phyloP scores from a whole-genome alignment of 2,329 filamentous ascomycete genomes.

The Phialophora verrucosa region DNA sequence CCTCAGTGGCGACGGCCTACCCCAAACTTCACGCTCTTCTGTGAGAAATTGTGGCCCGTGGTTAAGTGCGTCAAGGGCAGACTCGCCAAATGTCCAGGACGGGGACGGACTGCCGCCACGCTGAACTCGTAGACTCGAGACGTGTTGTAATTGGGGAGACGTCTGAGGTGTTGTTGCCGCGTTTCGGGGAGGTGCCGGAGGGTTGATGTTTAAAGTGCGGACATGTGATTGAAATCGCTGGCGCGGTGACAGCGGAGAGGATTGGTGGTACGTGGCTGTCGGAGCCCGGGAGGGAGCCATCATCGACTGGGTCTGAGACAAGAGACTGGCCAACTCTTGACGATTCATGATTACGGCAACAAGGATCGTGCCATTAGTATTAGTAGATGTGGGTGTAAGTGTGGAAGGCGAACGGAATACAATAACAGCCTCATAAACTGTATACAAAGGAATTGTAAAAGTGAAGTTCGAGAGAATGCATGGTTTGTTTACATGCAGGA shows the following conservation, averaged over 20 bases:
- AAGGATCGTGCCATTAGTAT: slow-evolving; percentile 26
- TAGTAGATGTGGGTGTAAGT: slow-evolving; percentile 2
- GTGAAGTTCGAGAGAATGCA: slow-evolving; percentile 7
- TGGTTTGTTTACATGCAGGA: slow-evolving; percentile 19
- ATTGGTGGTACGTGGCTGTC: slow-evolving; percentile 13
- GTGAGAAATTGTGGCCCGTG: slow-evolving; percentile 28
- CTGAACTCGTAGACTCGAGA: slow-evolving; percentile 28
- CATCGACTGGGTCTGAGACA: slow-evolving; percentile 27
- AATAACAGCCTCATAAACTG: slow-evolving; percentile 11
- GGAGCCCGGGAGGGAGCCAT: slow-evolving; percentile 17
- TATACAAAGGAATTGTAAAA: slow-evolving; percentile 7
- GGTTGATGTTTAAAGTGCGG: slow-evolving; percentile 26
- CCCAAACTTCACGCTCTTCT: slow-evolving; percentile 37
- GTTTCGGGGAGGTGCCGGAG: slow-evolving; percentile 12
- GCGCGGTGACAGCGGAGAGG: slow-evolving; percentile 29
- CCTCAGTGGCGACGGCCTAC: slow-evolving; percentile 25
- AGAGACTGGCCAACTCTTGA: slow-evolving; percentile 28
- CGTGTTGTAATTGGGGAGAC: slow-evolving; percentile 25
- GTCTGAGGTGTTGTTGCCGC: slow-evolving; percentile 14
- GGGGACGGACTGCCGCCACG: slow-evolving; percentile 15
- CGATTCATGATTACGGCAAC: slow-evolving; percentile 26
- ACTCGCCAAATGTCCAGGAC: slow-evolving; percentile 17
- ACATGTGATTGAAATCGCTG: slow-evolving; percentile 35
- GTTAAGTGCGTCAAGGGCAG: slow-evolving; percentile 1
- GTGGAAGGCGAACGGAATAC: background rate